Evolutionary conservation across 2,329 filamentous ascomycete species (phyloP).

Genomic region (Pseudopyricularia javanii): DNA sequence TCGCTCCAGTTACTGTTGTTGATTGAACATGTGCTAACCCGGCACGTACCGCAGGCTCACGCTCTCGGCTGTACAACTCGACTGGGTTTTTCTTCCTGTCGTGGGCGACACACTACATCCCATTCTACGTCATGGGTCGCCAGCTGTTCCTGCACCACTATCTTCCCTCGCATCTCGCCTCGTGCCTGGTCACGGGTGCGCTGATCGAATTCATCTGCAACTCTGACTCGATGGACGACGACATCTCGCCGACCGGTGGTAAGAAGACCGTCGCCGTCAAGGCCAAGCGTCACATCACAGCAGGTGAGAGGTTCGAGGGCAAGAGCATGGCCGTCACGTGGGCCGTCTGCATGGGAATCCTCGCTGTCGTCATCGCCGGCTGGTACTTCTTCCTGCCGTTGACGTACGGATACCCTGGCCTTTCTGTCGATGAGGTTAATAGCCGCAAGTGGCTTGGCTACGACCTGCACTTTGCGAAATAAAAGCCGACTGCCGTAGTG

Average conservation of each 20-base stretch:
- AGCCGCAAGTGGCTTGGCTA: slow-evolving; percentile 93
- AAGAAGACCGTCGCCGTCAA: slow-evolving; percentile 28
- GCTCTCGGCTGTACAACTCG: slow-evolving; percentile 73
- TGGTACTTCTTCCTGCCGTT: slow-evolving; percentile 93
- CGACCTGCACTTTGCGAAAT: slow-evolving; percentile 98
- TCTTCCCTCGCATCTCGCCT: slow-evolving; percentile 85
- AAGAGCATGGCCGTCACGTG: slow-evolving; percentile 70
- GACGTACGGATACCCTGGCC: slow-evolving; percentile 87
- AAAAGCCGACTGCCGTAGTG: slow-evolving; percentile 18
- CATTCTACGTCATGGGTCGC: slow-evolving; percentile 94
- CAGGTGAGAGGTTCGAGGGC: slow-evolving; percentile 66
- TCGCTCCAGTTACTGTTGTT: too few relatives aligned
- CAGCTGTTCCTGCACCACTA: slow-evolving; percentile 99
- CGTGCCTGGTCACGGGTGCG: slow-evolving; percentile 77
- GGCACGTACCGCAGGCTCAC: slow-evolving; percentile 93
- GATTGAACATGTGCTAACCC: too few relatives aligned
- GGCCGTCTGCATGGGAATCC: slow-evolving; percentile 62
- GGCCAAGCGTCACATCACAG: slow-evolving; percentile 54
- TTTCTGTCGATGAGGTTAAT: slow-evolving; percentile 65
- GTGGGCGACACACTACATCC: slow-evolving; percentile 93
- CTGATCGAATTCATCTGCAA: slow-evolving; percentile 95
- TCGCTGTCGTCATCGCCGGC: slow-evolving; percentile 56
- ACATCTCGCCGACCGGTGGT: slow-evolving; percentile 26
- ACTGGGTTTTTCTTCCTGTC: slow-evolving; percentile 98
- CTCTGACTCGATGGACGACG: slow-evolving; percentile 55